A percentile compares a stretch with the other conserved stretches of the same genome.
Conservation (phyloP, 1,284 basidiomycete species). For the Puccinia polysora region DNA sequence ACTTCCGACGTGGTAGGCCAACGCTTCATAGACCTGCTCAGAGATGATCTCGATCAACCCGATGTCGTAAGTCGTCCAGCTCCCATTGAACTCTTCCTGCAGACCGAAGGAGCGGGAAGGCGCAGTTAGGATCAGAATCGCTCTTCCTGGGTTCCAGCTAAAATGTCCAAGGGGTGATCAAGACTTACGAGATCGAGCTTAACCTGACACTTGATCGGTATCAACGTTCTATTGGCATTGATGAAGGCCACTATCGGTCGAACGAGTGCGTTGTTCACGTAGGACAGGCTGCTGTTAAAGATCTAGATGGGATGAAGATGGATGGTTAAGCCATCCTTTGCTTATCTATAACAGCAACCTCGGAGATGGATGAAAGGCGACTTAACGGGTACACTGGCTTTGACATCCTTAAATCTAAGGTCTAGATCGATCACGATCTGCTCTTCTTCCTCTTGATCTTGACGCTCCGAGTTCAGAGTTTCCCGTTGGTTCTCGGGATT, state of each 20-base stretch:
- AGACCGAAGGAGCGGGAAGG: background rate
- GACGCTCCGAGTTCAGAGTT: conserved; percentile 43
- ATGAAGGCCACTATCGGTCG: conserved; percentile 98
- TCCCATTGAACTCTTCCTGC: conserved; percentile 69
- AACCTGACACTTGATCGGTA: conserved; percentile 83
- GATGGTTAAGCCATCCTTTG: background rate
- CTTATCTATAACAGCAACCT: background rate
- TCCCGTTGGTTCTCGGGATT: conserved; percentile 42
- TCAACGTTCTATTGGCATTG: conserved; percentile 87
- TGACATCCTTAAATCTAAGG: conserved; percentile 88
- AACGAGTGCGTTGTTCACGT: conserved; percentile 89
- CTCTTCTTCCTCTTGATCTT: conserved; percentile 28
- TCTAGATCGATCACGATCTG: conserved; percentile 74
- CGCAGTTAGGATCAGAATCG: background rate
- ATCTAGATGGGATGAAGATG: conserved; percentile 59
- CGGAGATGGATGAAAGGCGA: conserved; percentile 76
- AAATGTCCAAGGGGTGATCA: too few species aligned
- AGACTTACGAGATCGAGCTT: conserved; percentile 62
- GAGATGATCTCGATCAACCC: conserved; percentile 77
- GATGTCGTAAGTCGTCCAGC: conserved; percentile 64
- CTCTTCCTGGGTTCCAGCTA: background rate
- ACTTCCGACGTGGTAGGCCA: conserved; percentile 79
- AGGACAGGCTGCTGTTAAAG: conserved; percentile 78
- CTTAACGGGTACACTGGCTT: conserved; percentile 82
- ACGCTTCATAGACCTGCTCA: conserved; percentile 74